Evolutionary conservation across 208 protist species (phyloP).

Genomic region (Trypanosoma melophagium): DNA sequence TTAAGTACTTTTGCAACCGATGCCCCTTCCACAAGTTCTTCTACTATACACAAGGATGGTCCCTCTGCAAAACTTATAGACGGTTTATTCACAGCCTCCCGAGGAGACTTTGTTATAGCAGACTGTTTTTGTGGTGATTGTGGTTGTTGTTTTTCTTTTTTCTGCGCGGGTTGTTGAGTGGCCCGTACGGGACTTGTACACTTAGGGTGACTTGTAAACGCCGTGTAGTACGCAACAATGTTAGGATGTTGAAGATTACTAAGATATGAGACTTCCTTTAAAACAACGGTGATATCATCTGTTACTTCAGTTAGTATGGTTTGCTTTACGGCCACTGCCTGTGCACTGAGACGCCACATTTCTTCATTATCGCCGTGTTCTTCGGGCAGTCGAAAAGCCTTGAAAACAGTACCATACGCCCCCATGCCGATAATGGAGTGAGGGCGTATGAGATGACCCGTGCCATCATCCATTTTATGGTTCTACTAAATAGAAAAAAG

Average conservation of each 20-base stretch:
- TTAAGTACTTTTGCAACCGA: constrained; percentile 34
- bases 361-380: constrained; percentile 14
- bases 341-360: constrained; percentile 8
- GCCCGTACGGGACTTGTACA: neutral
- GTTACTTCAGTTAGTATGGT: constrained; percentile 29
- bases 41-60: constrained; percentile 40
- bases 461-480: constrained; percentile 36
- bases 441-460: constrained; percentile 28
- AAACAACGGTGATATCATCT: constrained; percentile 32
- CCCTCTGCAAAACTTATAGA: constrained; percentile 10
- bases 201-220: constrained; percentile 18
- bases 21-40: constrained; percentile 39
- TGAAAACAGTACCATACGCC: constrained; percentile 37
- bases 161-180: neutral
- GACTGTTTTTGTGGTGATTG: neutral
- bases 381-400: constrained; percentile 23
- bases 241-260: constrained; percentile 32
- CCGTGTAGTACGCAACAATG: constrained; percentile 30
- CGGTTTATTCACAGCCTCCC: constrained; percentile 1
- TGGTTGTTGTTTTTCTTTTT: constrained; percentile 4
- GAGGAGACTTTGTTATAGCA: neutral
- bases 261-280: constrained; percentile 36
- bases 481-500: constrained; percentile 12
- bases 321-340: constrained; percentile 32
- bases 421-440: constrained; percentile 33